Percentiles rank a stretch among this genome's conserved stretches.
phyloP scores from a whole-genome alignment of 2,329 filamentous ascomycete genomes.

The Phaeosphaeriaceae sp. region DNA sequence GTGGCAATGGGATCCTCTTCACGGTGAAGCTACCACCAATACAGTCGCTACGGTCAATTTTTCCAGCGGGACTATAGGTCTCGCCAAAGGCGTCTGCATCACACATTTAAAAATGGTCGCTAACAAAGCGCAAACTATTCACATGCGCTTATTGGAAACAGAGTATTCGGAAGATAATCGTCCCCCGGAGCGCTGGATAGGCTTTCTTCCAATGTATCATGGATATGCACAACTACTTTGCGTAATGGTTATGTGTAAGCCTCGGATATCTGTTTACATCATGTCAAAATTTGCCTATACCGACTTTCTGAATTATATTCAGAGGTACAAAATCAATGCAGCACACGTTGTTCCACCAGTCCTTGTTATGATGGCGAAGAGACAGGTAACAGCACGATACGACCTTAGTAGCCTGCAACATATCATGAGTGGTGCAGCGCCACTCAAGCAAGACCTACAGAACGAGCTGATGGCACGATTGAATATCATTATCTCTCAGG shows the following conservation, averaged over 20 bases:
- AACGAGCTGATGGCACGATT: conserved; percentile 47
- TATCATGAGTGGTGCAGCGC: conserved; percentile 52
- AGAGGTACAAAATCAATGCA: conserved; percentile 47
- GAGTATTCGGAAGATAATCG: conserved; percentile 49
- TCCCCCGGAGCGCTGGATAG: conserved; percentile 58
- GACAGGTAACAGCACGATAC: conserved; percentile 51
- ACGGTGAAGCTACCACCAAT: conserved; percentile 36
- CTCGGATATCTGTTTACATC: conserved; percentile 54
- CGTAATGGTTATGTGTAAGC: too few species aligned
- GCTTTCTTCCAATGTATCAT: conserved; percentile 52
- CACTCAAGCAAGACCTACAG: conserved; percentile 51
- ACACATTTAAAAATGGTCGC: conserved; percentile 59
- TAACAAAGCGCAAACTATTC: conserved; percentile 59
- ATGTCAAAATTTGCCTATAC: conserved; percentile 52
- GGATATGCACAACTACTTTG: conserved; percentile 57
- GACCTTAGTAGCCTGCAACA: conserved; percentile 49
- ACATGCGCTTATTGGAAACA: conserved; percentile 52
- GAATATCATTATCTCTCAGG: conserved; percentile 46
- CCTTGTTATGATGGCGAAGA: conserved; percentile 53
- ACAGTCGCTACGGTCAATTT: conserved; percentile 59
- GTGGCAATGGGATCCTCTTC: conserved; percentile 36
- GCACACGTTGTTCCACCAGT: conserved; percentile 52
- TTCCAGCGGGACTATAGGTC: conserved; percentile 59
- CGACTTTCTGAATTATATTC: conserved; percentile 48
- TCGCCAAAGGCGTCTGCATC: conserved; percentile 60